Conservation (phyloP, 208 protist genomes). For the Trypanosoma scelopori region DNA sequence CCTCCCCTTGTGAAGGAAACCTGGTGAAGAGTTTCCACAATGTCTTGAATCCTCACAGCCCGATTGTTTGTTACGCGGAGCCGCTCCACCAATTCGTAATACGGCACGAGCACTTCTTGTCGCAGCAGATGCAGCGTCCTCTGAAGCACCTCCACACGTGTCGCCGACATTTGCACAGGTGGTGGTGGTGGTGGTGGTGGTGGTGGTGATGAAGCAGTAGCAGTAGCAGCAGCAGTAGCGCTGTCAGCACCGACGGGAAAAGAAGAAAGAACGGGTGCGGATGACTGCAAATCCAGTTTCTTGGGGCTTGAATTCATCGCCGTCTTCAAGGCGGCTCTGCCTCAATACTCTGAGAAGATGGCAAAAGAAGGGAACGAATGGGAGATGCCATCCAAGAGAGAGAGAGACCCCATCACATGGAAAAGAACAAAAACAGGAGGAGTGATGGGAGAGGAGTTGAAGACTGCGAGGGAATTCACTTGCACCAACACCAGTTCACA, state of each 20-base stretch:
- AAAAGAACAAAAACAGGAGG: no score
- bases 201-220: not conserved
- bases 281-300: no score
- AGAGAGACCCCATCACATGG: no score
- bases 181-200: not conserved
- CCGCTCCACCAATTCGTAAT: constrained; percentile 77
- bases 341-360: no score
- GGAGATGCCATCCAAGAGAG: no score
- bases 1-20: constrained; percentile 5
- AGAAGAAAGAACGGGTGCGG: not conserved
- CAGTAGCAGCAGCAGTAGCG: not conserved
- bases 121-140: constrained; percentile 64
- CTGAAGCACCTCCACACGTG: constrained; percentile 52
- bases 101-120: constrained; percentile 72
- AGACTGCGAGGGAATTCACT: no score
- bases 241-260: not conserved
- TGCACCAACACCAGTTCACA: no score
- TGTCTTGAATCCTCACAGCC: constrained; percentile 59
- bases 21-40: constrained; percentile 44
- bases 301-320: no score
- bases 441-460: no score
- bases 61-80: constrained; percentile 67
- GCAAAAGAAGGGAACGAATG: no score
- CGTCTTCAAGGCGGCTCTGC: no score
- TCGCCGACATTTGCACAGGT: constrained; percentile 24